Conservation (phyloP, 2,329 filamentous ascomycete species). For the Zymoseptoria passerinii region DNA sequence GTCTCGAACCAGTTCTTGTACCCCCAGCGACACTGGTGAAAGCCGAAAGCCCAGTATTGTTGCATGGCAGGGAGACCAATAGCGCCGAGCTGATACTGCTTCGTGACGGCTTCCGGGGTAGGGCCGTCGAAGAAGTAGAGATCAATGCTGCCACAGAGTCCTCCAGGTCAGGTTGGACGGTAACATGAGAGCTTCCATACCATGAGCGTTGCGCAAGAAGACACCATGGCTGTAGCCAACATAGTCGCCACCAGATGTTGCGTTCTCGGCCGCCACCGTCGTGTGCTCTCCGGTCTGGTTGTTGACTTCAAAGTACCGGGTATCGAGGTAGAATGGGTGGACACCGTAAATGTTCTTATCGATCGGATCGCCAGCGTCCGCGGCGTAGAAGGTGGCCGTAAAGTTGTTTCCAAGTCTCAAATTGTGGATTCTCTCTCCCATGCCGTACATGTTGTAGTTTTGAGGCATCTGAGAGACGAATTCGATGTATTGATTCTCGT, state of each 20-base stretch:
- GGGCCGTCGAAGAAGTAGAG: slow-evolving; percentile 73
- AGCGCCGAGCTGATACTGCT: slow-evolving; percentile 59
- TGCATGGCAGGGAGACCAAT: slow-evolving; percentile 68
- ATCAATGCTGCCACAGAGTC: slow-evolving; percentile 63
- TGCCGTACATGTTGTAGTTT: slow-evolving; percentile 63
- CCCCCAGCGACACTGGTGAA: slow-evolving; percentile 77
- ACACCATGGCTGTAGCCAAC: slow-evolving; percentile 66
- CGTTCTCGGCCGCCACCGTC: slow-evolving; percentile 47
- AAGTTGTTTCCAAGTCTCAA: slow-evolving; percentile 65
- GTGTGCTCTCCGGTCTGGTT: slow-evolving; percentile 37
- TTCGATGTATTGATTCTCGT: slow-evolving; percentile 71
- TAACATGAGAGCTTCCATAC: slow-evolving; percentile 61
- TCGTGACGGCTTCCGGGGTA: slow-evolving; percentile 57
- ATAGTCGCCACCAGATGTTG: slow-evolving; percentile 48
- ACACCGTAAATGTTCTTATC: slow-evolving; percentile 64
- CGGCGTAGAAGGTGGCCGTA: slow-evolving; percentile 60
- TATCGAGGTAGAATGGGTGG: slow-evolving; percentile 74
- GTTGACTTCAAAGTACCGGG: slow-evolving; percentile 59
- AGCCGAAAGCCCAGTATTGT: slow-evolving; percentile 74
- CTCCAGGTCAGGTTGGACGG: slow-evolving; percentile 62
- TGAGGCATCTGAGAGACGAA: slow-evolving; percentile 58
- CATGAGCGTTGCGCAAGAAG: slow-evolving; percentile 68
- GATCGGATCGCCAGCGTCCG: slow-evolving; percentile 58
- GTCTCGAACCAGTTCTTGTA: slow-evolving; percentile 65
- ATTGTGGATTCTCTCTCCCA: slow-evolving; percentile 65